phyloP scores from a whole-genome alignment of 108 stramenopile genomes.

The Fragilaria radians region DNA sequence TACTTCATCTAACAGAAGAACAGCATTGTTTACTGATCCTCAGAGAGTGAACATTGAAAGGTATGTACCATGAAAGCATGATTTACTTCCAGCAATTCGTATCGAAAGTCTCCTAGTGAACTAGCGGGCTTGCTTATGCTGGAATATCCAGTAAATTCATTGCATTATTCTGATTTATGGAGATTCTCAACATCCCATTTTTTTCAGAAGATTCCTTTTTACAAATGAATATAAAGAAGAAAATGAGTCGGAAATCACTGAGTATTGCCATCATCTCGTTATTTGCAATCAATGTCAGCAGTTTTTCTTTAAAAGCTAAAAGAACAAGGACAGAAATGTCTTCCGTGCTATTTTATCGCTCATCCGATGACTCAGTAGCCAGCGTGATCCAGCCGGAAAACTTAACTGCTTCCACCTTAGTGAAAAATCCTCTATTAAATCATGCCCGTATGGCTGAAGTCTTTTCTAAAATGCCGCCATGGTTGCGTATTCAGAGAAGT shows the following conservation, averaged over 20 bases:
- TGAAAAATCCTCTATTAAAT: background rate
- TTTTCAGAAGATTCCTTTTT: no score
- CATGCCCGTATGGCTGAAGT: background rate
- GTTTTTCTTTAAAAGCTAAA: background rate
- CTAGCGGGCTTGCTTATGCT: no score
- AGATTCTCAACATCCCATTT: no score
- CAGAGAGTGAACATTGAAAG: no score
- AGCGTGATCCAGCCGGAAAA: background rate
- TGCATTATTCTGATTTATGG: no score
- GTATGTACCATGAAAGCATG: no score
- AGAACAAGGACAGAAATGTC: background rate
- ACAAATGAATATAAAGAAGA: background rate
- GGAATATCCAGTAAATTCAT: no score
- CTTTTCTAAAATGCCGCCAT: conserved; percentile 16
- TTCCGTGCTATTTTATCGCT: background rate
- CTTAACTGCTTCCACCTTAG: background rate
- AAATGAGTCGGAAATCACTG: background rate
- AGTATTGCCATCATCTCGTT: background rate
- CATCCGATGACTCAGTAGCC: background rate
- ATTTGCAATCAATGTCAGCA: background rate
- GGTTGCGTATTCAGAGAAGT: conserved; percentile 23
- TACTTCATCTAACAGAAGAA: no score
- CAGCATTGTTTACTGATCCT: no score
- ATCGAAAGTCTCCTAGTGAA: no score
- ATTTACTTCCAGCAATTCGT: no score